Conservation (phyloP, 768 basidiomycete species). For the Xerocomellus amylosporus region DNA sequence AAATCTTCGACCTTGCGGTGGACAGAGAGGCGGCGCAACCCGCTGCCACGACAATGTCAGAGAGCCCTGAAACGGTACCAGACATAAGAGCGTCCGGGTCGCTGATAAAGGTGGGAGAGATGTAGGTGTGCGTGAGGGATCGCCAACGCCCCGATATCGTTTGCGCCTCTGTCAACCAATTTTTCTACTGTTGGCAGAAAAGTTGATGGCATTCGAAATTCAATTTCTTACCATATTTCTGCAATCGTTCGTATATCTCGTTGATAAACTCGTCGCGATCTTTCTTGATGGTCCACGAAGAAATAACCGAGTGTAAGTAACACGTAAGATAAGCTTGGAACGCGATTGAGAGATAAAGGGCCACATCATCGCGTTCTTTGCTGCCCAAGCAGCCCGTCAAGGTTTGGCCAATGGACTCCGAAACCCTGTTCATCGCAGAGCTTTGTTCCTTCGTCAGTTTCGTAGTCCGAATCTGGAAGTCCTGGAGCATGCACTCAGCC, state of each 20-base stretch:
- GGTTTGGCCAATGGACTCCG: not conserved
- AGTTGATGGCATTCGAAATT: not conserved
- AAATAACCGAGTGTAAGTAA: not conserved
- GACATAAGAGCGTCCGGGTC: not conserved
- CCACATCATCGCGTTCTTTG: not conserved
- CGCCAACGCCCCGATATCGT: constrained; percentile 12
- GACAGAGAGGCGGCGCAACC: constrained; percentile 1
- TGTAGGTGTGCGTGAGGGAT: constrained; percentile 9
- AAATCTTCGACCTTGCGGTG: not conserved
- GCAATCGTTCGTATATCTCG: constrained; percentile 8
- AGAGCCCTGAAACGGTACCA: not conserved
- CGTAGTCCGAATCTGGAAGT: not conserved
- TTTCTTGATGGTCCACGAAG: constrained; percentile 11
- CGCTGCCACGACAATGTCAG: constrained; percentile 9
- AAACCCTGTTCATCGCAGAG: not conserved
- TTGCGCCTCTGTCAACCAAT: constrained; percentile 4
- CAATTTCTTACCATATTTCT: not conserved
- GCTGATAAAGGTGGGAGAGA: not conserved
- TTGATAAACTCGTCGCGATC: constrained; percentile 1
- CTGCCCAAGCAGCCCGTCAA: not conserved
- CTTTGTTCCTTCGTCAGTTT: not conserved
- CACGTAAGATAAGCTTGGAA: constrained; percentile 8
- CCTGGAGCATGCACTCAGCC: constrained; percentile 1
- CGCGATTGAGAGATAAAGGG: constrained; percentile 8
- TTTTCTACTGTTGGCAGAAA: not conserved